phyloP scores from a whole-genome alignment of 169 alveolate species.

The Cryptosporidium muris region DNA sequence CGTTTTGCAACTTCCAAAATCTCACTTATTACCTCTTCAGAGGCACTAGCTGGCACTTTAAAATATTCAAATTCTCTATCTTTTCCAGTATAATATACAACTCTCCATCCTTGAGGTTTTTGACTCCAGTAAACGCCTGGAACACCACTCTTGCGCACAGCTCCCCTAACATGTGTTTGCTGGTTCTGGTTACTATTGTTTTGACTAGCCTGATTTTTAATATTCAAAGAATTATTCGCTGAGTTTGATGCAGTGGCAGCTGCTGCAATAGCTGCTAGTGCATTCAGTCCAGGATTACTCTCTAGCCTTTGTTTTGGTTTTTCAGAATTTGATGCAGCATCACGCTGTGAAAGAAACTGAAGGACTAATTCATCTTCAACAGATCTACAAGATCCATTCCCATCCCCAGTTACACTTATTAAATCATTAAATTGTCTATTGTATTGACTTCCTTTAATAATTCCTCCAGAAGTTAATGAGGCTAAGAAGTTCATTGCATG shows the following conservation, averaged over 20 bases:
- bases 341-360: conserved; percentile 59
- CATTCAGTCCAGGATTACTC: conserved; percentile 27
- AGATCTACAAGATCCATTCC: conserved; percentile 11
- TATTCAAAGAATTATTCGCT: conserved; percentile 15
- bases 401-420: not conserved
- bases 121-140: conserved; percentile 71
- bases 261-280: conserved; percentile 67
- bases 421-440: conserved; percentile 2
- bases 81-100: conserved; percentile 63
- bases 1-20: conserved; percentile 63
- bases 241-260: conserved; percentile 63
- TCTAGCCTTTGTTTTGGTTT: conserved; percentile 24
- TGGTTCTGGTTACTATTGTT: not conserved
- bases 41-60: conserved; percentile 65
- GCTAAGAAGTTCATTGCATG: conserved; percentile 70
- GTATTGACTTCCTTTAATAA: conserved; percentile 22
- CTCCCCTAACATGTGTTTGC: conserved; percentile 45
- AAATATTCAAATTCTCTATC: conserved; percentile 68
- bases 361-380: conserved; percentile 61
- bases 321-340: conserved; percentile 14
- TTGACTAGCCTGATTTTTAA: not conserved
- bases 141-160: conserved; percentile 67
- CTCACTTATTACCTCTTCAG: conserved; percentile 65
- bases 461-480: conserved; percentile 56
- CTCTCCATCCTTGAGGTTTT: conserved; percentile 72